Base-by-base conservation (phyloP, 805 yeast species). In the Ogataea angusta region DNA sequence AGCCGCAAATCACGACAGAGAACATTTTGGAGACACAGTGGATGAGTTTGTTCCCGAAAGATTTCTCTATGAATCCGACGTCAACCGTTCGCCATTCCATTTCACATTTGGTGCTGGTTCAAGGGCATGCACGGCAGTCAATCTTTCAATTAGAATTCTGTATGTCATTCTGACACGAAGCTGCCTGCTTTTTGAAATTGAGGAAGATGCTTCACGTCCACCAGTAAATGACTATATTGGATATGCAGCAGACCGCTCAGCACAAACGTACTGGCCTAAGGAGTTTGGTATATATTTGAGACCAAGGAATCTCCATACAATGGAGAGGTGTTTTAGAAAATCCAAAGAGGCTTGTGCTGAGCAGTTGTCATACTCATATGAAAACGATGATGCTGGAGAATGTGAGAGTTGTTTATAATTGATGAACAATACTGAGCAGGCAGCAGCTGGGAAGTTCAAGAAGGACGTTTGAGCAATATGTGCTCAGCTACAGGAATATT, bases 81-180 rank as follows among this genome's bases (percentile, higher is more conserved):
- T 48, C 21, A 43, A 47, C 36, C 24, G 4, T n/a, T 53, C 54
- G 8, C 57, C 57, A 8, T 53, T 47, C 26, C 56, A 53, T 34
- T 53, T 45, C 31, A 48, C 56, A 3, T 53, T 49, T 36, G 53
- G 56, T 24, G 57, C 54, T 3, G 56, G 56, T 1, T 46, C 53
- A 7, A 46, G 56, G 29, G 57, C 48, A 5, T 53, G 57, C 28
- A 53, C 57, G 6, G 57, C 57, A 8, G 40, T 51, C 27, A 53
- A 53, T 27, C 23, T 53, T 5, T 49, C 56, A 2, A 46, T 47
- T 4, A 28, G 56, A 12, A 48, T 51, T 5, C 28, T 51, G 3
- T 53, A 53, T 24, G 32, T 37, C 4, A 38, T 49, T 21, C 31
- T 51, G 30, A 37, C 48, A 2, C 34, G 54, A 28, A 42, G 46